Base-by-base conservation (phyloP, 176 grass and related monocot species). In the Raddia distichophylla region DNA sequence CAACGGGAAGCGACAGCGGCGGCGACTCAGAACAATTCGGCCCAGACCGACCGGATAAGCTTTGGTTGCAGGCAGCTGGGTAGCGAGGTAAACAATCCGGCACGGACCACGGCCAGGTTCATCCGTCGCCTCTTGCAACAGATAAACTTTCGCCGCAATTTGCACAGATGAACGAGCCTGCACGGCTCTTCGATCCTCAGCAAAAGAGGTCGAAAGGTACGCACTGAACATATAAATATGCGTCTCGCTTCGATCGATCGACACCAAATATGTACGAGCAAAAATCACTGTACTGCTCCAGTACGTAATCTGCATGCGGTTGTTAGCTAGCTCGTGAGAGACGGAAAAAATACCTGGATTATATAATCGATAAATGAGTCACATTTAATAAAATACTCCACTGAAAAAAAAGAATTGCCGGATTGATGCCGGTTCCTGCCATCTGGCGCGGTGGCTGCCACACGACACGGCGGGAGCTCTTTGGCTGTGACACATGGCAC, bases 111-210 rank as follows among this genome's bases (percentile, higher is more conserved):
- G 37, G 65, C 44, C 11, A 49, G 22, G 69, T 33, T 71, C 74
- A 22, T 27, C 45, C 48, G 44, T 43, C 45, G 60, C 32, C 53
- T 60, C 20, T 16, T 5, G 60, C 6, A 86, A 42, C 59, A 74
- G 69, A 74, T 80, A 86, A 78, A 86, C 68, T 71, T 72, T 3
- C 33, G 64, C 64, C 63, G 74, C 82, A 64, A 43, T 68, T 35
- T 67, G 20, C 8, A 75, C 46, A 53, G 72, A 37, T 12, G 66
- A 7, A 20, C 17, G 15, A 14, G 17, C 9, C 43, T n/a, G 60
- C 63, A 77, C 82, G 82, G 66, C 64, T 66, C 60, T 40, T 8
- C 15, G 19, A 58, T 40, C 27, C 27, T 27, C 1, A 40, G 2
- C 37, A 40, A 40, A 1, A 52, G 45, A 15, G 17, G 8, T 27